These are phyloP conservation scores for Lagenidium giganteum DNA, from an alignment of 352 stramenopile genomes.

Conservation along the genomic window DNA sequence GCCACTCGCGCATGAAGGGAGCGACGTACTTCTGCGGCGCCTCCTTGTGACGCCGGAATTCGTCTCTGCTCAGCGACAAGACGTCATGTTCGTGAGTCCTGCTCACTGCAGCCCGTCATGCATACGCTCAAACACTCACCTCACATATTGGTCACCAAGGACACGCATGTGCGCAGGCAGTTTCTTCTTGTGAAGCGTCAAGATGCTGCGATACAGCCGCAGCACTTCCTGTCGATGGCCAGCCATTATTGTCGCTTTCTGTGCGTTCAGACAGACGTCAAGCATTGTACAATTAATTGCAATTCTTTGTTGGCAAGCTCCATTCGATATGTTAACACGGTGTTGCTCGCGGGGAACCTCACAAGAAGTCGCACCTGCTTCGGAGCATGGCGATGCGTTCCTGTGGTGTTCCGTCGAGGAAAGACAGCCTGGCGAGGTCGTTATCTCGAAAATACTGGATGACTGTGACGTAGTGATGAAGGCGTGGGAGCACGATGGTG, in stretches of 20 bases:
- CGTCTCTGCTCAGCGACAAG: constrained; percentile 31
- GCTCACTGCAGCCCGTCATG: neutral
- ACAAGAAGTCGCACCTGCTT: constrained; percentile 54
- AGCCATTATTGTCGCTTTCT: too few species aligned
- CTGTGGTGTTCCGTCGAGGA: constrained; percentile 44
- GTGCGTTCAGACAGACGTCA: too few species aligned
- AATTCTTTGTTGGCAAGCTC: too few species aligned
- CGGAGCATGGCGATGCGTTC: constrained; percentile 44
- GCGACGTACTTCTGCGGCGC: constrained; percentile 70
- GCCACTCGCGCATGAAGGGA: constrained; percentile 74
- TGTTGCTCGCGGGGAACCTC: too few species aligned
- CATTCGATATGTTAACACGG: too few species aligned
- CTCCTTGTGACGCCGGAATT: constrained; percentile 82
- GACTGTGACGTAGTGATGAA: constrained; percentile 43
- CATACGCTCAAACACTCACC: constrained; percentile 16
- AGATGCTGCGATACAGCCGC: constrained; percentile 71
- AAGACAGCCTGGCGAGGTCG: constrained; percentile 47
- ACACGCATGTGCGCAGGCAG: constrained; percentile 78
- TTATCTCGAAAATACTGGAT: constrained; percentile 45
- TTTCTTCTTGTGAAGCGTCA: constrained; percentile 70
- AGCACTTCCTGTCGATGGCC: constrained; percentile 36
- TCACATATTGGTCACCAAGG: constrained; percentile 79
- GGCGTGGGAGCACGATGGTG: constrained; percentile 49
- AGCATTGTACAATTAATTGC: too few species aligned
- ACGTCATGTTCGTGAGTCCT: neutral